Evolutionary conservation across 2,329 filamentous ascomycete species (phyloP).

Genomic region (Berkeleyomyces rouxiae): DNA sequence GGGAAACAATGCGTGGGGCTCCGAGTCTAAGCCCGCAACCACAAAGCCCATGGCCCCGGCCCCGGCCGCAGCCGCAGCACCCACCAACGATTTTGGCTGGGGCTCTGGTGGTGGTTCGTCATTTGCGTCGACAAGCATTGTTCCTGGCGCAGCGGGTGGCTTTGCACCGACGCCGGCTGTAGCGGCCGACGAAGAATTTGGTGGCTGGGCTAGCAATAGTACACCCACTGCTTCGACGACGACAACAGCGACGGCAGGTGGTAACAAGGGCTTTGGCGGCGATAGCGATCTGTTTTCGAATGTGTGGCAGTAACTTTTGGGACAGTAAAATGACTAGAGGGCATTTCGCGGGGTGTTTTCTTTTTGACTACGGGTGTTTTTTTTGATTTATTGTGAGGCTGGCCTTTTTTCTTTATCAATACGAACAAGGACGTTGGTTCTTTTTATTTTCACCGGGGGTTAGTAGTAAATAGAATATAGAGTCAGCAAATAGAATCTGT

Average conservation of each 20-base stretch:
- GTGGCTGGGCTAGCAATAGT: conserved; percentile 72
- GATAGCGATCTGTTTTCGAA: conserved; percentile 83
- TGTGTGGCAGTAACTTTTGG: conserved; percentile 58
- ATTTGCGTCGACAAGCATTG: conserved; percentile 43
- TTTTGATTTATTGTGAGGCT: conserved; percentile 2
- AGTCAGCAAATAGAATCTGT: background rate
- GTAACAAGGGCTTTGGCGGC: conserved; percentile 34
- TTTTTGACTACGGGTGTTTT: background rate
- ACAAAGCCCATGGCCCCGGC: conserved; percentile 30
- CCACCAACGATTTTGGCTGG: conserved; percentile 47
- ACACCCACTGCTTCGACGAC: conserved; percentile 24
- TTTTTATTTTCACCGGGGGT: background rate
- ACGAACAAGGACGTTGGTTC: conserved; percentile 1
- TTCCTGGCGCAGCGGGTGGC: conserved; percentile 46
- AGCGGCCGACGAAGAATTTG: conserved; percentile 84
- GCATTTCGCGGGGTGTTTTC: background rate
- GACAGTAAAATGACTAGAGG: background rate
- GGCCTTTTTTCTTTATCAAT: conserved; percentile 5
- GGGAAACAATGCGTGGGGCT: conserved; percentile 74
- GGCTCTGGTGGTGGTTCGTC: conserved; percentile 26
- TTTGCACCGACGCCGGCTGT: conserved; percentile 53
- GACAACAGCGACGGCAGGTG: conserved; percentile 35
- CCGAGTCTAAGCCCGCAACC: conserved; percentile 31
- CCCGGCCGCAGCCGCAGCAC: conserved; percentile 17
- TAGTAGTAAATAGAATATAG: background rate